phyloP scores from a whole-genome alignment of 2,329 filamentous ascomycete species.

The Stemphylium vesicarium region DNA sequence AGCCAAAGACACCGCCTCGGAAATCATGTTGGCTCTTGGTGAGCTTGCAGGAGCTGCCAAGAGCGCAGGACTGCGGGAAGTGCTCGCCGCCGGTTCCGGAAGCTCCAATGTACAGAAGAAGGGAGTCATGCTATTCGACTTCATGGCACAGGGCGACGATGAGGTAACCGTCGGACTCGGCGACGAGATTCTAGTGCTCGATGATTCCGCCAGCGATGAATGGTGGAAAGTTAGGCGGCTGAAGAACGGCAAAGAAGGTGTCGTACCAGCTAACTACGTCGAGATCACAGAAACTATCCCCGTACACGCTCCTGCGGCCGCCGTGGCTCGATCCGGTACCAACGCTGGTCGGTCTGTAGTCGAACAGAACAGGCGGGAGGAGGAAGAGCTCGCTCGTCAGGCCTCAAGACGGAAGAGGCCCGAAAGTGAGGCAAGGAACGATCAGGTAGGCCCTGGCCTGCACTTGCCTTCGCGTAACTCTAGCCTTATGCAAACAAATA shows the following conservation, averaged over 20 bases:
- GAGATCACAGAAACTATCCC: constrained; percentile 77
- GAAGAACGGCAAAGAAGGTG: constrained; percentile 92
- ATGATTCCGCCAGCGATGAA: constrained; percentile 91
- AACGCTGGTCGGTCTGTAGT: constrained; percentile 71
- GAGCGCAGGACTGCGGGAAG: constrained; percentile 83
- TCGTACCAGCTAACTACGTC: constrained; percentile 95
- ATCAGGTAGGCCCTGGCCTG: constrained; percentile 80
- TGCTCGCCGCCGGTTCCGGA: constrained; percentile 79
- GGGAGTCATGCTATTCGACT: constrained; percentile 89
- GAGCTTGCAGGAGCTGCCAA: constrained; percentile 86
- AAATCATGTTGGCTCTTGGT: constrained; percentile 86
- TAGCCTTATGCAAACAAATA: constrained; percentile 72
- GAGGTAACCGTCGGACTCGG: constrained; percentile 90
- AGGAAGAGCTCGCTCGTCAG: constrained; percentile 82
- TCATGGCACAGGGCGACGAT: constrained; percentile 94
- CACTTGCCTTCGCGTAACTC: constrained; percentile 78
- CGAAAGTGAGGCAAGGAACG: constrained; percentile 59
- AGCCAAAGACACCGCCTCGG: constrained; percentile 93
- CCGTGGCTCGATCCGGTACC: constrained; percentile 59
- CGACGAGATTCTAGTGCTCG: constrained; percentile 88
- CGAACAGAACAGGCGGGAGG: constrained; percentile 79
- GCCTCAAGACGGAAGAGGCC: constrained; percentile 69
- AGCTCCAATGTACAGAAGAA: constrained; percentile 70
- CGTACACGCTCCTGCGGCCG: constrained; percentile 56
- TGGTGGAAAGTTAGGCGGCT: constrained; percentile 96